These are phyloP conservation scores for Botrytis hyacinthi DNA, from an alignment of 2,329 filamentous ascomycete species.

Conservation along the genomic window DNA sequence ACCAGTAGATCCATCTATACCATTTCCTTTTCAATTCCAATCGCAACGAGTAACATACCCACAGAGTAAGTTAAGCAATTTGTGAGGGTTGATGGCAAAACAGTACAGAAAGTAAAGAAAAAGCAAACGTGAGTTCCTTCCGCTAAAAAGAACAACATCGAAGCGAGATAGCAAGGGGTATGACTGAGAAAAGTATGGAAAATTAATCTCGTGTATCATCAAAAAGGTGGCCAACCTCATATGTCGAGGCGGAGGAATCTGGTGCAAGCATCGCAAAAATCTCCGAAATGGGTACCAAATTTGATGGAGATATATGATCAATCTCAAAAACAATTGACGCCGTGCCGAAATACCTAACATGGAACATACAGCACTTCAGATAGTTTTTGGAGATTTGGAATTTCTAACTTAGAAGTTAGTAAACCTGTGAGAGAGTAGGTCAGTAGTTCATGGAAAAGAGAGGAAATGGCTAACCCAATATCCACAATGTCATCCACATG, in stretches of 20 bases:
- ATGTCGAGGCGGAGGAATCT: conserved; percentile 40
- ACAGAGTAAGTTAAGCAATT: conserved; percentile 23
- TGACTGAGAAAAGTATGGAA: conserved; percentile 41
- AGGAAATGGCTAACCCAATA: conserved; percentile 50
- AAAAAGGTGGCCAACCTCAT: conserved; percentile 47
- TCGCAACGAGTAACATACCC: conserved; percentile 21
- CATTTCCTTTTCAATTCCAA: conserved; percentile 16
- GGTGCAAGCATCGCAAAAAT: conserved; percentile 35
- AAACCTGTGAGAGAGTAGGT: conserved; percentile 27
- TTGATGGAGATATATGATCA: conserved; percentile 41
- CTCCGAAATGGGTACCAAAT: conserved; percentile 39
- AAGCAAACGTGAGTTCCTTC: conserved; percentile 35
- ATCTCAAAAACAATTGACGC: conserved; percentile 38
- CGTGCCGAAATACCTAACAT: conserved; percentile 36
- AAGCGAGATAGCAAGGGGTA: conserved; percentile 37
- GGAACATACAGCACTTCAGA: conserved; percentile 43
- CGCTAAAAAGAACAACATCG: conserved; percentile 34
- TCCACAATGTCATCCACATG: conserved; percentile 95
- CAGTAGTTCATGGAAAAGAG: conserved; percentile 21
- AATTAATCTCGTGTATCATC: conserved; percentile 19
- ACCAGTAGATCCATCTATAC: conserved; percentile 32
- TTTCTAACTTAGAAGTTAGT: conserved; percentile 42
- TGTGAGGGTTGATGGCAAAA: conserved; percentile 18
- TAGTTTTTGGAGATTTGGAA: conserved; percentile 52
- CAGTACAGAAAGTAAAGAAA: conserved; percentile 36